Percentiles rank a stretch among this genome's conserved stretches.
These are phyloP conservation scores for Colletotrichum siamense DNA, from an alignment of 2,329 filamentous ascomycete species.

Conservation along the genomic window DNA sequence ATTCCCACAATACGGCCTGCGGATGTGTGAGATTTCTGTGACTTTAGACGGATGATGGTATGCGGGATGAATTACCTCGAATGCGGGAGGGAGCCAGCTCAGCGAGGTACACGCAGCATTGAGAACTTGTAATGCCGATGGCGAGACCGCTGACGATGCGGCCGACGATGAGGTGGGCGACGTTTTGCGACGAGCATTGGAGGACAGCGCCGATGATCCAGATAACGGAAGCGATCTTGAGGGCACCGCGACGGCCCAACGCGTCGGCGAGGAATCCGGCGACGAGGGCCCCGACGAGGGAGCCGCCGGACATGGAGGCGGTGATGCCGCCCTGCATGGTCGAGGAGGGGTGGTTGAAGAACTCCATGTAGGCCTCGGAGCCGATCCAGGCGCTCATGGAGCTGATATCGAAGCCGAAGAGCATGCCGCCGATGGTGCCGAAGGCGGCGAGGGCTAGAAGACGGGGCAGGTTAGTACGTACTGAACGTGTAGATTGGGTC, in stretches of 20 bases:
- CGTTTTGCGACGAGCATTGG: slow-evolving; percentile 62
- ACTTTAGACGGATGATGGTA: rapidly evolving
- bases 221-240: slow-evolving; percentile 51
- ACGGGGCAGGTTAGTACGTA: not conserved
- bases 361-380: slow-evolving; percentile 54
- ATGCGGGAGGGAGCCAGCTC: slow-evolving; percentile 64
- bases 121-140: slow-evolving; percentile 71
- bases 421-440: slow-evolving; percentile 47
- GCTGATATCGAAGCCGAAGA: slow-evolving; percentile 62
- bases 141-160: slow-evolving; percentile 68
- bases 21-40: not conserved
- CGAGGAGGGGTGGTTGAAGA: slow-evolving; percentile 53
- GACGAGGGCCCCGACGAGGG: slow-evolving; percentile 52
- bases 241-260: slow-evolving; percentile 48
- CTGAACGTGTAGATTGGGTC: not conserved
- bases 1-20: slow-evolving; percentile 69
- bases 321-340: slow-evolving; percentile 58
- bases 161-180: slow-evolving; percentile 59
- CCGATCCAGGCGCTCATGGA: slow-evolving; percentile 64
- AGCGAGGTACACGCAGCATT: slow-evolving; percentile 72
- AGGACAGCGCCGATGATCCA: slow-evolving; percentile 66
- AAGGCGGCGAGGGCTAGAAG: slow-evolving; percentile 38
- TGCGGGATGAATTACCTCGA: slow-evolving; percentile 33
- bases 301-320: slow-evolving; percentile 56
- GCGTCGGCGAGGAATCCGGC: slow-evolving; percentile 56